These are phyloP conservation scores for Boletales sp. DNA, from an alignment of 768 basidiomycete species.

Conservation along the genomic window DNA sequence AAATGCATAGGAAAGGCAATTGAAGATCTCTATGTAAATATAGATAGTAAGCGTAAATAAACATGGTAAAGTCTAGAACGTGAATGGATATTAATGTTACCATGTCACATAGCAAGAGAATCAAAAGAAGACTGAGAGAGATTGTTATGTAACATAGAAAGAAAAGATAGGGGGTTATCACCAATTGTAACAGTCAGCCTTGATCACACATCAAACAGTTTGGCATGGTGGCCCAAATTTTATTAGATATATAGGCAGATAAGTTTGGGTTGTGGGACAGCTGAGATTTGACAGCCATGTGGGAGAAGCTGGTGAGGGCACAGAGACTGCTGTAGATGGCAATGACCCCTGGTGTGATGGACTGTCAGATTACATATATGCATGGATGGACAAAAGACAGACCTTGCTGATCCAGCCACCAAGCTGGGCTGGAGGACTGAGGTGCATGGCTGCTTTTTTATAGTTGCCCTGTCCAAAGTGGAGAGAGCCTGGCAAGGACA, in stretches of 20 bases:
- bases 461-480: conserved; percentile 69
- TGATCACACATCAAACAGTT: conserved; percentile 75
- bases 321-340: conserved; percentile 85
- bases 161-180: too few species aligned
- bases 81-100: too few species aligned
- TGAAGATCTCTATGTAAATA: too few species aligned
- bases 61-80: too few species aligned
- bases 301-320: conserved; percentile 71
- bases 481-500: conserved; percentile 76
- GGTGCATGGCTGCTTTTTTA: conserved; percentile 74
- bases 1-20: too few species aligned
- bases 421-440: conserved; percentile 63
- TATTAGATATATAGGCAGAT: conserved; percentile 76
- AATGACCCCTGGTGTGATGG: conserved; percentile 78
- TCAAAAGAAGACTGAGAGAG: too few species aligned
- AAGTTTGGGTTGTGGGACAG: conserved; percentile 70
- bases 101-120: too few species aligned
- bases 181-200: conserved; percentile 70
- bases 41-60: too few species aligned
- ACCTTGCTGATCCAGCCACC: conserved; percentile 78
- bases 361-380: conserved; percentile 29
- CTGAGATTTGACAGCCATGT: conserved; percentile 64
- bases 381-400: neutral
- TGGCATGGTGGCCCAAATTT: conserved; percentile 74
- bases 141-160: too few species aligned